Evolutionary conservation across 176 grass and related monocot genomes (phyloP).

Genomic region (Oryza glumipatula): DNA sequence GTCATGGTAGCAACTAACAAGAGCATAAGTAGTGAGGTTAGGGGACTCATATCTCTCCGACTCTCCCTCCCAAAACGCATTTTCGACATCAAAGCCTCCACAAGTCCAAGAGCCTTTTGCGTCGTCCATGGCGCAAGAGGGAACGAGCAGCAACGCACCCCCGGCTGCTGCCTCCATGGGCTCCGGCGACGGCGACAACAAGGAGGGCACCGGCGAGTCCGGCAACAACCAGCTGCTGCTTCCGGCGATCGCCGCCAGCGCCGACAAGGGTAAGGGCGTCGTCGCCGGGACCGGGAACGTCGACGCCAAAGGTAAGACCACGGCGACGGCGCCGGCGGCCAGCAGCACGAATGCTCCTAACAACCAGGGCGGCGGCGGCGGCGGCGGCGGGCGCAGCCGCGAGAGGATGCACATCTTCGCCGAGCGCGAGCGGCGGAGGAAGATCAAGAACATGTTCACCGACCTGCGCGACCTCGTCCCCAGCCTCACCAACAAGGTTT

Average conservation of each 20-base stretch:
- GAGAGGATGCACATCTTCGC: constrained; percentile 32
- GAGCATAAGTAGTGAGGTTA: neutral
- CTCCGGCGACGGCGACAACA: neutral
- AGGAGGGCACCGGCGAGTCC: neutral
- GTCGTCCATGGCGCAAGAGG: constrained; percentile 20
- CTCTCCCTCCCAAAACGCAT: neutral
- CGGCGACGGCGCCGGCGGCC: neutral
- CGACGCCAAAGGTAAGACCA: constrained; percentile 13
- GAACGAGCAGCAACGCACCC: neutral
- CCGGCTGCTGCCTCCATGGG: constrained; percentile 6
- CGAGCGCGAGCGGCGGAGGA: constrained; percentile 54
- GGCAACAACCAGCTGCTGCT: neutral
- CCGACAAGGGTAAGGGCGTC: neutral
- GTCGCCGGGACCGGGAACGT: neutral
- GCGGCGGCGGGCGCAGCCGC: neutral
- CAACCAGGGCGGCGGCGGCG: neutral
- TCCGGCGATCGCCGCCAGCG: neutral
- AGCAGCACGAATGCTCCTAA: neutral
- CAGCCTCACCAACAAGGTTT: constrained; percentile 43
- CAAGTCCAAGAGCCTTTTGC: neutral
- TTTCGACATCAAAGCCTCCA: neutral
- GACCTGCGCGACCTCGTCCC: constrained; percentile 56
- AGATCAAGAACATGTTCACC: constrained; percentile 51
- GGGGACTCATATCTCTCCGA: neutral
- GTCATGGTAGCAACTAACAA: neutral